Evolutionary conservation across 2,329 filamentous ascomycete genomes (phyloP), one percentile per base, ranked within the genome.

Genomic region (Penicillium corylophilum): DNA sequence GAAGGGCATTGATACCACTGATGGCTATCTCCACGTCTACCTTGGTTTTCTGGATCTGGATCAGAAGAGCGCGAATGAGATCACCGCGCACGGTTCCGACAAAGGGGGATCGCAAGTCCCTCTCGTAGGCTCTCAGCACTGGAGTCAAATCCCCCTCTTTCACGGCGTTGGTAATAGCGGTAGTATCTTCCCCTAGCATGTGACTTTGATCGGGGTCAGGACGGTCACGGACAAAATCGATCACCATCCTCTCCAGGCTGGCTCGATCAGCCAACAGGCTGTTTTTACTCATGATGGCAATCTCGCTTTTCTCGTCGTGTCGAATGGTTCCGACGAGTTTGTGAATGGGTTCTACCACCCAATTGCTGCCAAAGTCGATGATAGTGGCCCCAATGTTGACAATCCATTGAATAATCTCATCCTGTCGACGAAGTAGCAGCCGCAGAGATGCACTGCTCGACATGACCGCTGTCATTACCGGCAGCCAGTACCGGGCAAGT

Each of bases 21-120:
- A 99, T 92, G 13, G 94, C 94, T 55, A 97, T 86, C 71, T 99
- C 94, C 12, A 99, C 85, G 66, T 99, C 94, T 8, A 99, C 94
- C 77, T 99, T 99, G 20, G 94, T 97, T 79, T 99, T 99, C 67
- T 99, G 94, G 33, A 99, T 87, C 68, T 99, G 94, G 49, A 99
- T 97, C 40, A 99, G 79, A 24, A 99, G 82, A 4, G 93, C 91
- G 46, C 93, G 86, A 31, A 97, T 82, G 24, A 99, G 80, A 64
- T 97, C 93, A 10, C 94, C 94, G 26, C 85, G 83, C 16, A 99
- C 74, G 0, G 92, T 89, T 7, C 93, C 92, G 48, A 86, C 79
- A 54, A 99, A 85, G 1, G 94, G 94, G 42, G 79, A 87, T 46
- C 88, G 83, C 38, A 99, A 78, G 61, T 96, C 93, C 66, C 88